phyloP scores from a whole-genome alignment of 208 protist genomes.

The Trypanosoma brucei region DNA sequence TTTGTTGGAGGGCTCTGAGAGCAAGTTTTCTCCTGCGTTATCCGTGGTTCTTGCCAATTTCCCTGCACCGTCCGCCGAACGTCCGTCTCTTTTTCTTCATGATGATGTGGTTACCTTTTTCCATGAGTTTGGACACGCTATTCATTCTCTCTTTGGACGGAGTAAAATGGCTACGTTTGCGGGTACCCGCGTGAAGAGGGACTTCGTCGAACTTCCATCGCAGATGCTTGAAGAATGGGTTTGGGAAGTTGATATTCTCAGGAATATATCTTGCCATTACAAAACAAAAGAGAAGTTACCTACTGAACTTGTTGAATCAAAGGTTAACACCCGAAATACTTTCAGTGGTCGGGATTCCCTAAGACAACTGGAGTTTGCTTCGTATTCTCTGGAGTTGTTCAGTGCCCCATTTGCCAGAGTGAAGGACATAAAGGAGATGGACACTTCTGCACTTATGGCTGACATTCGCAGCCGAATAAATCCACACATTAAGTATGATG shows the following conservation, averaged over 20 bases:
- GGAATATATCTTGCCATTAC: slow-evolving; percentile 77
- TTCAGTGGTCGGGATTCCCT: slow-evolving; percentile 67
- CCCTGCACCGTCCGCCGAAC: slow-evolving; percentile 52
- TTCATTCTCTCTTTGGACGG: slow-evolving; percentile 76
- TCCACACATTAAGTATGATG: slow-evolving; percentile 53
- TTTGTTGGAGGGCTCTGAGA: slow-evolving; percentile 34
- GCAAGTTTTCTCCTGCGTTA: slow-evolving; percentile 68
- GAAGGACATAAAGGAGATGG: slow-evolving; percentile 35
- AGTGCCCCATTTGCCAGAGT: slow-evolving; percentile 49
- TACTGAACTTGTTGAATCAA: slow-evolving; percentile 60
- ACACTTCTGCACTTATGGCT: slow-evolving; percentile 59
- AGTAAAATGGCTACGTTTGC: slow-evolving; percentile 75
- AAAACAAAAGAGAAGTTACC: slow-evolving; percentile 73
- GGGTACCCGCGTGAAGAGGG: slow-evolving; percentile 69
- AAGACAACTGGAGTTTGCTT: slow-evolving; percentile 75
- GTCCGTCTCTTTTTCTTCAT: slow-evolving; percentile 74
- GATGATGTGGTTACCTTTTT: slow-evolving; percentile 86
- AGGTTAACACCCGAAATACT: slow-evolving; percentile 70
- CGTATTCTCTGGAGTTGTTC: slow-evolving; percentile 75
- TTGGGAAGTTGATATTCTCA: slow-evolving; percentile 79
- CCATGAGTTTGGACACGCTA: slow-evolving; percentile 88
- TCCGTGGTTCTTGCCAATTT: slow-evolving; percentile 82
- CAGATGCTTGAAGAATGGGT: slow-evolving; percentile 90
- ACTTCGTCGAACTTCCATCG: slow-evolving; percentile 89
- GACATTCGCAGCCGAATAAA: slow-evolving; percentile 45